Evolutionary conservation across 768 basidiomycete species (phyloP), one percentile per base, ranked within the genome.

Genomic region (Boletus sp.): DNA sequence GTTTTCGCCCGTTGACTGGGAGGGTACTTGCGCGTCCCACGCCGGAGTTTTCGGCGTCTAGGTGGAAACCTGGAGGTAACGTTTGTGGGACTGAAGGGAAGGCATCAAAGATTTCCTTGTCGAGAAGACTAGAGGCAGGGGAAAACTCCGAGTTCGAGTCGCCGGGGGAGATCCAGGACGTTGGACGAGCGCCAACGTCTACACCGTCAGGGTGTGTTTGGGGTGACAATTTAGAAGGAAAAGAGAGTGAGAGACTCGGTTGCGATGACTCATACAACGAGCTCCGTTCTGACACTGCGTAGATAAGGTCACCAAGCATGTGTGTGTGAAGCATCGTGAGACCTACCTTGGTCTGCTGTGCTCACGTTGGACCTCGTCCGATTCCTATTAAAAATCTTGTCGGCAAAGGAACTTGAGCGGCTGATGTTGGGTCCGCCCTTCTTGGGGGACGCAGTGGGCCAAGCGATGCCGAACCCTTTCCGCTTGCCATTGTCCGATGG

Each of bases 61-160:
- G 51, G 28, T 55, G 55, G 41, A 56, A 67, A 32, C 68, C 71
- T 33, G 73, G 64, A 2, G 81, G 80, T 6, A 77, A 69, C 17
- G 75, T 76, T 47, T 78, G 75, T 2, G 89, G 88, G 6, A 90
- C 87, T 35, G 81, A 80, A 24, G 89, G 89, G 71, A 90, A 90
- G 7, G 86, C 80, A 56, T 89, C 87, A 60, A 85, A 87, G 24
- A 88, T 71, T 11, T 81, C 81, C 58, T 76, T 74, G 64, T 86
- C 85, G 42, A 89, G 80, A 28, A 64, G 33, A 61, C 72, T 72
- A 2, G 70, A 60, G 0, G 63, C 46, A 15, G 70, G 49, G 73
- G 83, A 58, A 76, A 83, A 60, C 75, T 73, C 57, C 67, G 73
- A 44, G 55, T 64, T 76, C 3, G 77, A 75, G 37, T 76, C 70